Percentiles rank a stretch among this genome's conserved stretches.
These are phyloP conservation scores for Botrytis elliptica DNA, from an alignment of 2,329 filamentous ascomycete genomes.

Conservation along the genomic window DNA sequence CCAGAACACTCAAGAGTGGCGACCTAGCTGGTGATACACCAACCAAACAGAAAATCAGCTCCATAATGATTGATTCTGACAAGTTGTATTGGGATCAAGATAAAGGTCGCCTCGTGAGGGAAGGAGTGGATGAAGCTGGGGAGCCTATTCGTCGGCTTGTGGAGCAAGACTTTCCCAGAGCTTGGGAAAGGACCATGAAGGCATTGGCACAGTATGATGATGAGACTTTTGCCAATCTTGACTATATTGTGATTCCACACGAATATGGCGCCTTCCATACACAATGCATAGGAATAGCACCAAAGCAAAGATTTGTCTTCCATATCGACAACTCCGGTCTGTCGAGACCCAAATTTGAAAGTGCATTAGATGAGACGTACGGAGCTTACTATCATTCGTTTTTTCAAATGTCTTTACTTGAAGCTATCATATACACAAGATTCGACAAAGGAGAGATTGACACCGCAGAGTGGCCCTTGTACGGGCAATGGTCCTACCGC, in stretches of 20 bases:
- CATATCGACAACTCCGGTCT: neutral
- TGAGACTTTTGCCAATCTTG: constrained; percentile 1
- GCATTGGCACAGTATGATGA: neutral
- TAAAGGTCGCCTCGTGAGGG: accelerated
- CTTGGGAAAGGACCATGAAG: neutral
- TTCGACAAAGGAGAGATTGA: neutral
- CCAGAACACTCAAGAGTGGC: constrained; percentile 2
- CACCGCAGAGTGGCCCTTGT: neutral
- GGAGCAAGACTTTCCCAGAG: neutral
- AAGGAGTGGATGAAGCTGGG: neutral
- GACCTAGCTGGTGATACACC: neutral
- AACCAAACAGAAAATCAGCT: constrained; percentile 6
- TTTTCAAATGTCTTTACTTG: neutral
- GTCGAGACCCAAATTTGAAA: neutral
- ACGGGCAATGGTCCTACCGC: constrained; percentile 11
- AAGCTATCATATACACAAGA: neutral
- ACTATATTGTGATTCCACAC: constrained; percentile 9
- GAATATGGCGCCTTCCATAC: neutral
- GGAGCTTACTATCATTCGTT: neutral
- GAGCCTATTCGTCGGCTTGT: accelerated
- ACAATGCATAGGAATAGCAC: neutral
- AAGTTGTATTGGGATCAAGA: neutral
- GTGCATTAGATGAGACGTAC: neutral
- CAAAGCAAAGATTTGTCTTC: constrained; percentile 14
- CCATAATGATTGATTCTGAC: constrained; percentile 2